phyloP scores from a whole-genome alignment of 331 rosid genomes.

The Erythrophleum ivorense region DNA sequence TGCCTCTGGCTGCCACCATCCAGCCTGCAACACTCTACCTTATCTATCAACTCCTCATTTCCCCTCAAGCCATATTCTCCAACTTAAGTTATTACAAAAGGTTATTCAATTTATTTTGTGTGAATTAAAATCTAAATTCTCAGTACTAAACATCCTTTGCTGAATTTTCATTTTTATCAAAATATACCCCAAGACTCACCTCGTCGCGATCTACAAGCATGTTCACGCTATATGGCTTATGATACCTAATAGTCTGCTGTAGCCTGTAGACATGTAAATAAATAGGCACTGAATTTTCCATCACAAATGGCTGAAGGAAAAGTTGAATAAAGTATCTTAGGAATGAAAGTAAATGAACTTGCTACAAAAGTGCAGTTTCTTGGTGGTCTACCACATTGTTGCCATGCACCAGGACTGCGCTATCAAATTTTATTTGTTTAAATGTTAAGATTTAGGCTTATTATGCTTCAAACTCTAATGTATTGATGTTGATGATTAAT shows the following conservation, averaged over 20 bases:
- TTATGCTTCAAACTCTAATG: not conserved
- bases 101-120: not conserved
- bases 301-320: slow-evolving; percentile 18
- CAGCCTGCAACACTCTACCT: slow-evolving; percentile 13
- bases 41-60: not conserved
- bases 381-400: slow-evolving; percentile 20
- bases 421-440: not conserved
- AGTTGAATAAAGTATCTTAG: not conserved
- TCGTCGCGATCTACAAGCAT: slow-evolving; percentile 3
- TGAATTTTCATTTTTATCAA: slow-evolving; percentile 11
- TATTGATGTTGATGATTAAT: slow-evolving; percentile 18
- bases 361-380: slow-evolving; percentile 9
- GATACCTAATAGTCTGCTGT: slow-evolving; percentile 9
- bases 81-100: not conserved
- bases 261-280: not conserved
- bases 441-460: not conserved
- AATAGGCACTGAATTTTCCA: not conserved
- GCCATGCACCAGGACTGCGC: not conserved
- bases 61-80: not conserved
- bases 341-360: slow-evolving; percentile 13
- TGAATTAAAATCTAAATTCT: slow-evolving; percentile 14
- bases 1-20: slow-evolving; percentile 10
- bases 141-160: not conserved
- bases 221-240: slow-evolving; percentile 1
- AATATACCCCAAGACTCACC: slow-evolving; percentile 1